A percentile compares a stretch with the other conserved stretches of the same genome.
phyloP scores from a whole-genome alignment of 2,329 filamentous ascomycete species.

The Sclerotinia spermophila region DNA sequence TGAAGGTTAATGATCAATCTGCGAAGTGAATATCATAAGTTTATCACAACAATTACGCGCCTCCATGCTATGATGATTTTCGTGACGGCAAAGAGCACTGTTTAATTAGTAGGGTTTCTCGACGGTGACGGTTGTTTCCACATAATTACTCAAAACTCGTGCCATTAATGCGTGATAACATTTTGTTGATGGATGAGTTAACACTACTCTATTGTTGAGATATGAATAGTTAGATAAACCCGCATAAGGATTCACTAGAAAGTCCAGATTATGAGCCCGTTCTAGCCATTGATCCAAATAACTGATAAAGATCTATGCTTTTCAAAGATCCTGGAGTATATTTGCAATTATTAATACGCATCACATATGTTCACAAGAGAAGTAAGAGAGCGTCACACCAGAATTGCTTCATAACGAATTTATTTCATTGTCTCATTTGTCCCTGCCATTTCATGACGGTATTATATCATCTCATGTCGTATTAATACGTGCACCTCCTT shows the following conservation, averaged over 20 bases:
- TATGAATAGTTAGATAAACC: not conserved
- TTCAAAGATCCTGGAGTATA: no score
- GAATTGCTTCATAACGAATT: not conserved
- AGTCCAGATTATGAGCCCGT: not conserved
- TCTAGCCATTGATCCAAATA: not conserved
- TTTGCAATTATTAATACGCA: not conserved
- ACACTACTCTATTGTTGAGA: not conserved
- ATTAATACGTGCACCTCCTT: not conserved
- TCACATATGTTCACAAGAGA: not conserved
- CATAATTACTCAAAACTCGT: not conserved
- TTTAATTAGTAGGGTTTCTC: not conserved
- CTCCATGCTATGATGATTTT: not conserved
- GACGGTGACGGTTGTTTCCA: not conserved
- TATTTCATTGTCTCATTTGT: not conserved
- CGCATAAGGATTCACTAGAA: not conserved
- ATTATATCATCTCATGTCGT: not conserved
- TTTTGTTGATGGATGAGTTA: not conserved
- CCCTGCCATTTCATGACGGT: not conserved
- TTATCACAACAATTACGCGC: not conserved
- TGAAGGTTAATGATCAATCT: slow-evolving; percentile 3
- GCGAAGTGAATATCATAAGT: not conserved
- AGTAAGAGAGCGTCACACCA: no score
- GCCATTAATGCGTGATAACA: not conserved
- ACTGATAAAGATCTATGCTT: not conserved
- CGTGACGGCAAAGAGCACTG: not conserved